Evolutionary conservation across 2,329 filamentous ascomycete species (phyloP).

Genomic region (Colletotrichum limetticola): DNA sequence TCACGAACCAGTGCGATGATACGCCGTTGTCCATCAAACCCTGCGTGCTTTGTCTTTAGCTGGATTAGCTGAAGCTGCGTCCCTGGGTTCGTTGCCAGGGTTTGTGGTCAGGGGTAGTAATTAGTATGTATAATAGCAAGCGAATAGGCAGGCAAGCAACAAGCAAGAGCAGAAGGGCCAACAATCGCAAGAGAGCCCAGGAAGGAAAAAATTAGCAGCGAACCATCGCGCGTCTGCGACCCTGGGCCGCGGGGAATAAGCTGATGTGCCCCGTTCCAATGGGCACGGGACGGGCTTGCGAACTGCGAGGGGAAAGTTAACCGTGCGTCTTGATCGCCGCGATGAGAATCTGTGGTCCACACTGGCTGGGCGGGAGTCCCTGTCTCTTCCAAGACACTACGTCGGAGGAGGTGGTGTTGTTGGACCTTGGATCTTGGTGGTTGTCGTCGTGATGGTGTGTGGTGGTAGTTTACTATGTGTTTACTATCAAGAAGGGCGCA

Average conservation of each 20-base stretch:
- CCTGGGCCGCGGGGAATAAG: constrained; percentile 19
- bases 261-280: constrained; percentile 19
- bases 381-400: background rate
- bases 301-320: constrained; percentile 8
- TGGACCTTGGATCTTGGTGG: background rate
- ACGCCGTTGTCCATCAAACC: constrained; percentile 1
- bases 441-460: background rate
- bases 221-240: constrained; percentile 4
- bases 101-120: background rate
- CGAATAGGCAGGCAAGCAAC: background rate
- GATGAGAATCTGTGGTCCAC: constrained; percentile 7
- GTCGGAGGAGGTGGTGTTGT: background rate
- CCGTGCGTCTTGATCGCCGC: constrained; percentile 28
- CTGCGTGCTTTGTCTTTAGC: background rate
- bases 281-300: background rate
- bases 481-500: background rate
- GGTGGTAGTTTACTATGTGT: background rate
- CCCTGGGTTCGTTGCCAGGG: background rate
- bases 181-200: background rate
- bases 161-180: background rate
- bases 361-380: background rate
- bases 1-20: background rate
- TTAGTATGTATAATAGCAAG: background rate
- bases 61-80: background rate
- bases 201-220: background rate